Conservation (phyloP, 163 green algal species). For the Chloromonas sp. region DNA sequence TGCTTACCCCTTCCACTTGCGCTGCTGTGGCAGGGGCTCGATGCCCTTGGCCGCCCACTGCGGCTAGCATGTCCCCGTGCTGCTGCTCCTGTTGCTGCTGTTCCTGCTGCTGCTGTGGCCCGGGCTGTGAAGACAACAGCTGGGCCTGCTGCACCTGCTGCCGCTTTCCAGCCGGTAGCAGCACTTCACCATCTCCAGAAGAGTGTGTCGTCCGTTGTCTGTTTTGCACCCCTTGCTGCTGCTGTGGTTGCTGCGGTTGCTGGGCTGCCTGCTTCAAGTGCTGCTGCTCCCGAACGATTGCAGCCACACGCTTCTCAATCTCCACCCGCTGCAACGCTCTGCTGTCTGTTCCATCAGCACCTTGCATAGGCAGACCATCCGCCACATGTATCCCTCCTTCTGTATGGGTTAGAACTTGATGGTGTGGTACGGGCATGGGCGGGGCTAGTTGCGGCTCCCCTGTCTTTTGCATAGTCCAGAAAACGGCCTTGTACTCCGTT, state of each 20-base stretch:
- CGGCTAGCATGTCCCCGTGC: too few species aligned
- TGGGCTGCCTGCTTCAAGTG: too few species aligned
- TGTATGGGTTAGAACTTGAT: background rate
- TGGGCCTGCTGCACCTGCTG: background rate
- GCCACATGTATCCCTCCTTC: background rate
- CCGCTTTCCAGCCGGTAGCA: background rate
- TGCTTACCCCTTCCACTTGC: too few species aligned
- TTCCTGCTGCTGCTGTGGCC: too few species aligned
- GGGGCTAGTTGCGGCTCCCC: background rate
- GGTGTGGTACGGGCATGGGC: background rate
- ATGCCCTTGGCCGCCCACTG: too few species aligned
- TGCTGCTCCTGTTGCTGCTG: too few species aligned
- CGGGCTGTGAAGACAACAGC: background rate
- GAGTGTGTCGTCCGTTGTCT: background rate
- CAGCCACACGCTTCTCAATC: background rate
- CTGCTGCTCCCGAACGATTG: too few species aligned
- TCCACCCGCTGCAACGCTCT: background rate
- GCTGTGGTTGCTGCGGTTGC: too few species aligned
- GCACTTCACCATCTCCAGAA: background rate
- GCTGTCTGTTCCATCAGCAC: background rate
- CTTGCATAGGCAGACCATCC: background rate
- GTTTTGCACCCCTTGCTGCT: background rate
- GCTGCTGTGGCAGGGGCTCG: too few species aligned
- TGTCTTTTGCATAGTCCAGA: constrained; percentile 62
- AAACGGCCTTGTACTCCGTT: constrained; percentile 53